phyloP scores from a whole-genome alignment of 352 stramenopile genomes.

The Aphanomyces euteiches region DNA sequence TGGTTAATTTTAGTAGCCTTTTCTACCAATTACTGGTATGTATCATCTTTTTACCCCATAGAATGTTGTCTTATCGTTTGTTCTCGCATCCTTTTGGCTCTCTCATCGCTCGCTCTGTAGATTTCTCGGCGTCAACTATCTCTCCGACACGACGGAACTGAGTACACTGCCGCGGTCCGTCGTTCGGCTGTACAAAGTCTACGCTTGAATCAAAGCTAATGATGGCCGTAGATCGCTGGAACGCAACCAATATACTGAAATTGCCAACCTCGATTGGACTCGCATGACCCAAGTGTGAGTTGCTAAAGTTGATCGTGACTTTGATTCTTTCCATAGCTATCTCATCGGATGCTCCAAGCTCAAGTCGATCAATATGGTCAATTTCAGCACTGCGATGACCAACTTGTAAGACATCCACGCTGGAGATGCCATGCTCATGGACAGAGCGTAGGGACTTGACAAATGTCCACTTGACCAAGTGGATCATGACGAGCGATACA shows the following conservation, averaged over 20 bases:
- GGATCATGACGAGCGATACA: slow-evolving; percentile 1
- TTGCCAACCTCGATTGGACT: slow-evolving; percentile 4
- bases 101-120: not conserved
- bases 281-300: slow-evolving; percentile 17
- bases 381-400: not conserved
- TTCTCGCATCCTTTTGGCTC: not conserved
- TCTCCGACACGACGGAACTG: not conserved
- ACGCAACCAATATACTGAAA: slow-evolving; percentile 8
- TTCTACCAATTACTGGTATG: no score
- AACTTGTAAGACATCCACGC: not conserved
- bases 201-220: not conserved
- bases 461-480: not conserved
- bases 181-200: not conserved
- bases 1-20: no score
- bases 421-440: not conserved
- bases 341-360: not conserved
- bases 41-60: no score
- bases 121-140: slow-evolving; percentile 5
- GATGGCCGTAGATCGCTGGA: slow-evolving; percentile 1
- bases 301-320: not conserved
- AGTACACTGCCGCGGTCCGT: not conserved
- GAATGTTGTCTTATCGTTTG: no score
- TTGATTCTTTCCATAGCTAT: not conserved
- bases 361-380: not conserved
- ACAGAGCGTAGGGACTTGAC: not conserved